These are phyloP conservation scores for Trichothecium sympodiale DNA, from an alignment of 2,329 filamentous ascomycete genomes.

Conservation along the genomic window DNA sequence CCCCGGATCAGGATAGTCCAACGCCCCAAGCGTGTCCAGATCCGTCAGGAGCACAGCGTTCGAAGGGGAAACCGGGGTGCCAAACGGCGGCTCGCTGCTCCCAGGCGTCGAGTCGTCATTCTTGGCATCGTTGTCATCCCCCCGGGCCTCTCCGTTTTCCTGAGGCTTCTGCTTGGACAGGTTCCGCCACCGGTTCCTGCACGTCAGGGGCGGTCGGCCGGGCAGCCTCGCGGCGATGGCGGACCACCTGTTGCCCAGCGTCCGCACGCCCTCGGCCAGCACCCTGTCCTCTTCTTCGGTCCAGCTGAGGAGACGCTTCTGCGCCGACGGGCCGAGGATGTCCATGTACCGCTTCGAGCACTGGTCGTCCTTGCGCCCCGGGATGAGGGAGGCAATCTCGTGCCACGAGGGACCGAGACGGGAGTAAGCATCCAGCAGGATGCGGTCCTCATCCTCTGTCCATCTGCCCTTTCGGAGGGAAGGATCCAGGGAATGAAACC, in stretches of 20 bases:
- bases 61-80: too few relatives aligned
- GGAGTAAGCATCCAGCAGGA: constrained; percentile 15
- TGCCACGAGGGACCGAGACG: constrained; percentile 15
- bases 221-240: constrained; percentile 14
- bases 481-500: constrained; percentile 18
- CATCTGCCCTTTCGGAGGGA: constrained; percentile 16
- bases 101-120: neutral
- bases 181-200: constrained; percentile 16
- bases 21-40: too few relatives aligned
- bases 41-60: too few relatives aligned
- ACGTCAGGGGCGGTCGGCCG: constrained; percentile 16
- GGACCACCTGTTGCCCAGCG: constrained; percentile 16
- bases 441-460: constrained; percentile 17
- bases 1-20: too few relatives aligned
- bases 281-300: constrained; percentile 14
- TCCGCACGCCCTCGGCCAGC: constrained; percentile 12
- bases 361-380: constrained; percentile 17
- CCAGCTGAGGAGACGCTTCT: constrained; percentile 14
- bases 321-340: constrained; percentile 15
- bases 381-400: constrained; percentile 16
- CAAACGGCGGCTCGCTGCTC: neutral
- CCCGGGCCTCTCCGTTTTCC: neutral
- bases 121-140: neutral
- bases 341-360: constrained; percentile 18
- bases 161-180: neutral